Evolutionary conservation across 2,329 filamentous ascomycete genomes (phyloP), one percentile per base, ranked within the genome.

Genomic region (Dothideomycetidae sp.): DNA sequence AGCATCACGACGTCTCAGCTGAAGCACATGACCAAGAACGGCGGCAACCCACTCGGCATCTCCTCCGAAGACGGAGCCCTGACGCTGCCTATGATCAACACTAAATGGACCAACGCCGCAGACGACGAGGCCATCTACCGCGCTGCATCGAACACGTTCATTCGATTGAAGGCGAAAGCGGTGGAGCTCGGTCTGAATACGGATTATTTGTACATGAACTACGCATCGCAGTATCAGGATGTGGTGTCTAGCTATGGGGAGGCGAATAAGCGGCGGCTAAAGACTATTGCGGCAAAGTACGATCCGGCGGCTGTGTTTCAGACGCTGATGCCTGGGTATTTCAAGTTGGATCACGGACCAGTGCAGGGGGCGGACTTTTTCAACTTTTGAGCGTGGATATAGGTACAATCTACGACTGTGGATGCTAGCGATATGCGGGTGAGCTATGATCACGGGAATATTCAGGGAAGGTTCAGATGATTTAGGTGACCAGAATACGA

Each of bases 251-350:
- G 44, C 18, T 49, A 50, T 31, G 48, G 48, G 1, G 31, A 41
- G n/a, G 47, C 41, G 5, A 66, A 60, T 33, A 44, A 53, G 26
- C 36, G 45, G 17, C 51, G 44, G 19, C 38, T 66, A 45, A 49
- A 50, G 39, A 41, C 43, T 1, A 46, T 64, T 10, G 53, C 55
- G 5, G 42, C 38, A 12, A 55, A 50, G 38, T 65, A 63, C 40
- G 63, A 67, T 48, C 60, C 62, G 0, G 41, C 40, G 1, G 48
- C 48, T 1, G 51, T 66, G 1, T 65, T 61, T 39, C 56, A 64
- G 45, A 55, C 35, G 11, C 43, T 61, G 23, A 51, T 59, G 43
- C 60, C 60, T 0, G 62, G 62, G 4, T 56, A 59, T 33, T 66
- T 66, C 44, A 66, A 66, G 49, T 44, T 66, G 19, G 33, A 36